A percentile compares a stretch with the other conserved stretches of the same genome.
These are phyloP conservation scores for Talaromyces sp. DNA, from an alignment of 2,329 filamentous ascomycete genomes.

Conservation along the genomic window DNA sequence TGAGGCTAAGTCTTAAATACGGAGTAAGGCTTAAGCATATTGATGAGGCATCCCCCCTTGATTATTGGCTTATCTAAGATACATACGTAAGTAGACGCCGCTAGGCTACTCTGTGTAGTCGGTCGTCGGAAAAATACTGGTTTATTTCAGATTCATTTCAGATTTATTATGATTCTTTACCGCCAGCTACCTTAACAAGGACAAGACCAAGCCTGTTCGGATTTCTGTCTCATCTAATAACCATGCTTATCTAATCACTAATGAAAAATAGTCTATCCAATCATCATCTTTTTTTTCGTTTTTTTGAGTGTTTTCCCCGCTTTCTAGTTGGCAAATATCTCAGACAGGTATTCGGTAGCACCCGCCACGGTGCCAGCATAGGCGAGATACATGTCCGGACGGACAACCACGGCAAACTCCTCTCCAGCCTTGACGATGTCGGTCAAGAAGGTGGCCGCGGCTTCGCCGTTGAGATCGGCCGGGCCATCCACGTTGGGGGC, in stretches of 20 bases:
- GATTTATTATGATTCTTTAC: background rate
- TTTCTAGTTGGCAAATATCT: conserved; percentile 3
- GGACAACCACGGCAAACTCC: conserved; percentile 1
- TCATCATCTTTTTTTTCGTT: background rate
- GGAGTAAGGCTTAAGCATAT: background rate
- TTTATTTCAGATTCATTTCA: background rate
- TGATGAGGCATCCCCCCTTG: background rate
- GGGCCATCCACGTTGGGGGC: background rate
- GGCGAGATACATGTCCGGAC: conserved; percentile 5
- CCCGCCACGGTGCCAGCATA: conserved; percentile 4
- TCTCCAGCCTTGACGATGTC: background rate
- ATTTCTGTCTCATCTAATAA: background rate
- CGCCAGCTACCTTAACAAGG: background rate
- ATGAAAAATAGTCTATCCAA: background rate
- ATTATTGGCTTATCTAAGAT: background rate
- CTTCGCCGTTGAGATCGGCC: background rate
- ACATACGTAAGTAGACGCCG: background rate
- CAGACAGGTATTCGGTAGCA: conserved; percentile 2
- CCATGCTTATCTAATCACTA: background rate
- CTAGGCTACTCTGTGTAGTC: background rate
- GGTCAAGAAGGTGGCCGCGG: background rate
- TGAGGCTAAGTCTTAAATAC: background rate
- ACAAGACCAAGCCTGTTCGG: background rate
- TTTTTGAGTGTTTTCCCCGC: background rate
- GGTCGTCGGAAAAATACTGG: background rate